Base-by-base conservation (phyloP, 1,139 yeast species). In the Yamadazyma jaroonii region DNA sequence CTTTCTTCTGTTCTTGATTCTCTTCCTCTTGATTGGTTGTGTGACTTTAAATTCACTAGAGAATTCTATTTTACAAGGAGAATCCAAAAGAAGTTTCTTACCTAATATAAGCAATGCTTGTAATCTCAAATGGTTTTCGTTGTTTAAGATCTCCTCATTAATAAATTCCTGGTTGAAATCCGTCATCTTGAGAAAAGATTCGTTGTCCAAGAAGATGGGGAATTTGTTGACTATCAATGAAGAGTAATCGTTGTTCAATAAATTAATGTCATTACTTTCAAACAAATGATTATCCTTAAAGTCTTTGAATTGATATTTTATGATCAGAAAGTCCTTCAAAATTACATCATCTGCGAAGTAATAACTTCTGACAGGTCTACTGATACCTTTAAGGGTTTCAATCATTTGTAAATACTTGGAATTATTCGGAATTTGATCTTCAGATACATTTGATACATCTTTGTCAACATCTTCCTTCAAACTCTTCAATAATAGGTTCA, bases 341-440 rank as follows among this genome's bases (percentile, higher is more conserved):
- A 69, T 59, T 8, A 82, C 77, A 59, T 84, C 94, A 48, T 84
- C 92, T 30, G 64, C 58, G 49, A 81, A 83, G 40, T 73, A 75
- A 45, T 79, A 75, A 2, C 57, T 53, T 54, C 90, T 65, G n/a
- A 54, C 42, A 2, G 74, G 73, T 29, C 62, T 45, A 3, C 40
- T 34, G 6, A 20, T 23, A 7, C 29, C 14, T 3, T 11, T 15
- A 4, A 35, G 28, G 6, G 41, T 35, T 10, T 40, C 46, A n/a
- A 40, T 25, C 10, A 36, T 22, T 30, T 39, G 40, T n/a, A 30
- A 9, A 26, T 38, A 41, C 14, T 31, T 35, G 20, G 20, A 4
- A 17, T 17, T 17, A 6, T n/a, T n/a, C n/a, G 34, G 20, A 3
- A 32, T 42, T 36, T 41, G 44, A 34, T 37, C 38, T 22, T 14